Base-by-base conservation (phyloP, 805 yeast species). In the Kuraishia molischiana region DNA sequence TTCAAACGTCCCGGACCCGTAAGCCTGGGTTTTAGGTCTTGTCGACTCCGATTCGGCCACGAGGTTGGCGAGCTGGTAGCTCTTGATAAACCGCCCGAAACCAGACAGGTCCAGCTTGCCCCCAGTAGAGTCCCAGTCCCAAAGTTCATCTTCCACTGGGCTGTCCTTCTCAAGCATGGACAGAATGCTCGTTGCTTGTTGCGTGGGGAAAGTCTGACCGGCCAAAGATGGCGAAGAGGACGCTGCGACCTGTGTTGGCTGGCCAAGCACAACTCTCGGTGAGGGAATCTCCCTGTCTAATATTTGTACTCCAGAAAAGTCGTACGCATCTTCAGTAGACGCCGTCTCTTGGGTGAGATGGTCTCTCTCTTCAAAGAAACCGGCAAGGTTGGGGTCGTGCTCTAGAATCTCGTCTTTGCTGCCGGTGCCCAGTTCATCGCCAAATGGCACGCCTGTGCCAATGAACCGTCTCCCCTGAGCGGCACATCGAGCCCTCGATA, bases 371-470 rank as follows among this genome's bases (percentile, higher is more conserved):
- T 34, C 49, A 36, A 49, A 50, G 32, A 56, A 58, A 2, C 51
- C 55, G 28, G 41, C 53, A n/a, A 54, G 38, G 35, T 51, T 50
- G 1, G 58, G 57, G 36, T 56, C 55, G 26, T 47, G 44, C 11
- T 56, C 50, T 17, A 42, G 42, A 10, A 38, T 20, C 26, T 41
- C 35, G 19, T 34, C 30, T 14, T 21, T 24, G 11, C 26, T 22
- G 14, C 17, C 17, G 13, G 31, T 5, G 5, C 17, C 17, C 31
- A 14, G 17, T 8, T 28, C 31, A 28, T 28, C 31, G 8, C 31
- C 31, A 28, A 28, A 28, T 5, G 31, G 31, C 11, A 11, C 26
- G n/a, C n/a, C n/a, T n/a, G n/a, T n/a, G n/a, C n/a, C n/a, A n/a
- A n/a, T n/a, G n/a, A n/a, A n/a, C n/a, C n/a, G n/a, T n/a, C n/a